Evolutionary conservation across 164 flowering plant species (phyloP), one percentile per base, ranked within the genome.

Genomic region (Nymphaea thermarum): DNA sequence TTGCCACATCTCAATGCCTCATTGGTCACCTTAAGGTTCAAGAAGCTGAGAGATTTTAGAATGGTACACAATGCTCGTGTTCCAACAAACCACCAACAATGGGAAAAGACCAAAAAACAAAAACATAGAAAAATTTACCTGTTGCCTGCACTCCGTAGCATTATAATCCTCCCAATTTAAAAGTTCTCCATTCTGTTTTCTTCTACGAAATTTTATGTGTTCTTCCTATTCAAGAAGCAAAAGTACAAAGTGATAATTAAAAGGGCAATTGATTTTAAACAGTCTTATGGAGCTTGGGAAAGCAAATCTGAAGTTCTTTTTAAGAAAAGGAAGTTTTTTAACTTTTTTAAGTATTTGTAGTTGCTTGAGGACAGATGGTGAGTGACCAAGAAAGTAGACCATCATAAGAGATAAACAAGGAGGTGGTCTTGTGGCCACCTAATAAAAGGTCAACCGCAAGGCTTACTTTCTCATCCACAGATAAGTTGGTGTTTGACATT

Each of bases 401-500:
- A 73, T 81, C 77, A 80, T 75, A n/a, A 71, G 85, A 73, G 84
- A 87, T 74, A 44, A 85, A 71, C 66, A 82, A 75, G 51, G 89
- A 85, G 42, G 92, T 85, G 57, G 92, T 87, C 72, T 84, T 87
- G 72, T 87, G 83, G 66, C 92, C 89, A 77, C 89, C 89, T 69
- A 87, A 74, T 36, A 87, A 72, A 66, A 86, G 79, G 74, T 83
- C 88, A 70, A 87, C 73, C 71, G 82, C 84, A 74, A 87, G 85
- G 59, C 89, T 85, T 64, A 85, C 85, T 77, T 84, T 84, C 74
- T 87, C 87, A 76, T 82, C 86, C 69, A 80, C 82, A 45, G 89
- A 80, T 71, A 85, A 78, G 68, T 70, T 78, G 41, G 82, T 82
- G 36, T 74, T 82, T 67, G 75, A 65, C 25, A 86, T 60, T n/a